Evolutionary conservation across 2,329 filamentous ascomycete species (phyloP), one percentile per base, ranked within the genome.

Genomic region (Dothidotthia symphoricarpi): DNA sequence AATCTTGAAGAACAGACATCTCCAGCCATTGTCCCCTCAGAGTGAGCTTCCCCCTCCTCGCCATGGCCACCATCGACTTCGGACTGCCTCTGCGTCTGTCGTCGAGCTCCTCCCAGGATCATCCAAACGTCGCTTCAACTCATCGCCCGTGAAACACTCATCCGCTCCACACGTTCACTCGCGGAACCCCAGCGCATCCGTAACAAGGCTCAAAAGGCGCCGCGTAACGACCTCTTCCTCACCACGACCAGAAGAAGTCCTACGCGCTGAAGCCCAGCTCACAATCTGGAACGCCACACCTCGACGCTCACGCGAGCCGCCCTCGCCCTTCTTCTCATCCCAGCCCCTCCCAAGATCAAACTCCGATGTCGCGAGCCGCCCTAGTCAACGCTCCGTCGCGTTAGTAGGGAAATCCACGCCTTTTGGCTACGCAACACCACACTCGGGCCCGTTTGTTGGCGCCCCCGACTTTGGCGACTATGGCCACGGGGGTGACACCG

Each of bases 371-470:
- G 51, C 47, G 43, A 70, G 68, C 67, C 19, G 77, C 66, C 57
- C 57, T 13, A 38, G 74, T 67, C 31, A 77, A 67, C 53, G 61
- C n/a, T 63, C 56, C 27, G 38, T 49, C 8, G 50, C 52, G 19
- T 37, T 55, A 61, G 43, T 47, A 3, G 53, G 56, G 40, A 51
- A 64, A 55, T 41, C 76, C 0, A 84, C 83, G 0, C 74, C 74
- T 2, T 81, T 81, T 48, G 82, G 81, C n/a, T 89, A 89, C 55
- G 83, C 84, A 3, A 90, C 86, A 0, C 86, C 86, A 0, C 75
- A 83, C 57, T 88, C 84, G 55, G 63, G 63, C 1, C 56, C 56
- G 1, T 55, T 67, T 25, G 34, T 64, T n/a, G 63, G 61, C 12
- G 60, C 58, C 2, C 40, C 44, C 14, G 52, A 30, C 1, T 61